These are phyloP conservation scores for Skeletonema menzelii DNA, from an alignment of 108 stramenopile genomes.

Conservation along the genomic window DNA sequence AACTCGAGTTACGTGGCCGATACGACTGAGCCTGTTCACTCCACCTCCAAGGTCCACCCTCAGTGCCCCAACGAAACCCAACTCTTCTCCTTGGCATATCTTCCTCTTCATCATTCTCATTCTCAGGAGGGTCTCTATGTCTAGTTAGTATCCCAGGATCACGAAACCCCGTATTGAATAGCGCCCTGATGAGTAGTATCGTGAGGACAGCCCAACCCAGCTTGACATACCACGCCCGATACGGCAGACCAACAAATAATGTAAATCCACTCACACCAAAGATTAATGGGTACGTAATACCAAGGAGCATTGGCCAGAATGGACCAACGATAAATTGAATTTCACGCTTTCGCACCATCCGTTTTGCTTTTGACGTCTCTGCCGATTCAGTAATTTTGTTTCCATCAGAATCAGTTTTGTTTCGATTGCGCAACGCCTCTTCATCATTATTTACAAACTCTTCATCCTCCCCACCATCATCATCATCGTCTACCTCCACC, in stretches of 20 bases:
- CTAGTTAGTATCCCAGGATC: conserved; percentile 57
- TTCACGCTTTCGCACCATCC: conserved; percentile 37
- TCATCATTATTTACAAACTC: conserved; percentile 36
- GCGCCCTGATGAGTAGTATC: conserved; percentile 20
- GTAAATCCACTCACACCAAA: conserved; percentile 58
- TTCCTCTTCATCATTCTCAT: conserved; percentile 22
- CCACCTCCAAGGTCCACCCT: conserved; percentile 36
- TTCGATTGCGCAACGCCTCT: conserved; percentile 20
- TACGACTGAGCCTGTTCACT: conserved; percentile 85
- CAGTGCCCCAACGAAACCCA: conserved; percentile 37
- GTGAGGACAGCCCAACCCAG: conserved; percentile 54
- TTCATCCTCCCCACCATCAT: conserved; percentile 42
- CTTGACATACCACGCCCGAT: conserved; percentile 33
- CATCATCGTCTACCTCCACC: conserved; percentile 67
- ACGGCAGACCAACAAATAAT: conserved; percentile 40
- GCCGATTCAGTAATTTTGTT: background rate
- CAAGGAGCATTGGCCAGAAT: conserved; percentile 92
- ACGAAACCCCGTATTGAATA: conserved; percentile 48
- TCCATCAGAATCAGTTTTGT: background rate
- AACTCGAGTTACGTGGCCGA: conserved; percentile 75
- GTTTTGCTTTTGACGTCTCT: conserved; percentile 6
- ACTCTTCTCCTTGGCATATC: conserved; percentile 16
- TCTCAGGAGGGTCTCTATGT: conserved; percentile 29
- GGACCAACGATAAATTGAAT: conserved; percentile 80
- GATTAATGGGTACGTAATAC: conserved; percentile 88